Evolutionary conservation across 306 rosid species (phyloP), one percentile per base, ranked within the genome.

Genomic region (Prunus fruticosa): DNA sequence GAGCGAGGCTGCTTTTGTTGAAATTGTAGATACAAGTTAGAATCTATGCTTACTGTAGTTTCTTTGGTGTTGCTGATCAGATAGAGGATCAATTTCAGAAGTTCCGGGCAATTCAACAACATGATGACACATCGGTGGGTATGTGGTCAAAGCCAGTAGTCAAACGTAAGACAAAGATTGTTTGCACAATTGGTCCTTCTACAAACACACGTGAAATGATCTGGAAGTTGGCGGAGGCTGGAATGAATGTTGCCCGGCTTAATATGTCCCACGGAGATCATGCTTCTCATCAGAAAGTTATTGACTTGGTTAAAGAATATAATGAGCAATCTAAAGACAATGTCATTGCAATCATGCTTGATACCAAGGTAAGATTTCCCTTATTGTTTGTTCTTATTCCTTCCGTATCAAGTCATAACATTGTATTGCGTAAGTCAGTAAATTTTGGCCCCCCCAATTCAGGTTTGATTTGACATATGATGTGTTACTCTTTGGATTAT

Each of bases 191-290:
- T 72, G 99, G 99, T 80, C 99, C 99, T 77, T 95, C 99, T 25
- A 90, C 97, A 30, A 84, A 95, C 81, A 92, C 99, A 0, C 79
- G 81, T 41, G 99, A 95, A 78, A 92, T 95, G 99, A 90, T 95
- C 63, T 95, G 99, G 99, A 95, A 95, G 89, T 69, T 95, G 67
- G 99, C 99, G 27, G 99, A 95, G 81, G 89, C 96, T 61, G 99
- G 99, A 46, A 95, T 95, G 97, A 95, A 95, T 69, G 99, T 95
- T 79, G 99, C 99, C 2, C 90, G 99, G 25, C 18, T 95, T 83
- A 95, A 95, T 77, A 95, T 95, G 99, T 95, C 99, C 16, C 99
- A 92, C 32, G 99, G 99, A 34, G 99, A 95, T 79, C 98, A 95
- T 43, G 90, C 97, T 47, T 95, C 98, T 78, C 98, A 95, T 84